Percentiles rank a stretch among this genome's conserved stretches.
Conservation (phyloP, 495 filamentous ascomycete genomes). For the Sordaria brevicollis region DNA sequence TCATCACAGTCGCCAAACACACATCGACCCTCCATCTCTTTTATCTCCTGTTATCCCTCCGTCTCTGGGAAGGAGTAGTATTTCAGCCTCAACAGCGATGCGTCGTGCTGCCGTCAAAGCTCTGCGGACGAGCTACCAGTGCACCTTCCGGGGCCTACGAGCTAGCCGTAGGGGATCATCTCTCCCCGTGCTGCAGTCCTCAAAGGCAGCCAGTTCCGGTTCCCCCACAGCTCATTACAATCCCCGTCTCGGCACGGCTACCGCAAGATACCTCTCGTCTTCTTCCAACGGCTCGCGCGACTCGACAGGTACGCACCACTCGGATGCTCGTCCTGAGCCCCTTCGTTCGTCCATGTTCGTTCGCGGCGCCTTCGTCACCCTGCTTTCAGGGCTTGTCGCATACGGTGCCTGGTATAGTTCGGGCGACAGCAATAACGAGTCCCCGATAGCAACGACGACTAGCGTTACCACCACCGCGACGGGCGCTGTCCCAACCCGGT, state of each 20-base stretch:
- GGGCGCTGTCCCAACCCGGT: slow-evolving; percentile 22
- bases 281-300: background rate
- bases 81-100: slow-evolving; percentile 22
- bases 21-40: background rate
- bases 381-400: slow-evolving; percentile 37
- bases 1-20: background rate
- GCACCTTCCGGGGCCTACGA: slow-evolving; percentile 30
- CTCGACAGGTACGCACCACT: slow-evolving; percentile 7
- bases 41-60: background rate
- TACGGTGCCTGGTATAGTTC: slow-evolving; percentile 43
- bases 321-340: slow-evolving; percentile 20
- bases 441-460: slow-evolving; percentile 12
- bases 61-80: background rate
- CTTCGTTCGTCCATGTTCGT: slow-evolving; percentile 41
- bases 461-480: slow-evolving; percentile 6
- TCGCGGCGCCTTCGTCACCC: slow-evolving; percentile 32
- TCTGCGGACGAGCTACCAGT: slow-evolving; percentile 35
- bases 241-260: background rate
- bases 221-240: slow-evolving; percentile 7
- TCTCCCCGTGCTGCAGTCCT: slow-evolving; percentile 7
- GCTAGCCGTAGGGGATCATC: slow-evolving; percentile 23
- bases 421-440: slow-evolving; percentile 19
- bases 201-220: slow-evolving; percentile 5
- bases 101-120: slow-evolving; percentile 36
- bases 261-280: background rate